Evolutionary conservation across 2,329 filamentous ascomycete genomes (phyloP).

Genomic region (Colletotrichum filicis): DNA sequence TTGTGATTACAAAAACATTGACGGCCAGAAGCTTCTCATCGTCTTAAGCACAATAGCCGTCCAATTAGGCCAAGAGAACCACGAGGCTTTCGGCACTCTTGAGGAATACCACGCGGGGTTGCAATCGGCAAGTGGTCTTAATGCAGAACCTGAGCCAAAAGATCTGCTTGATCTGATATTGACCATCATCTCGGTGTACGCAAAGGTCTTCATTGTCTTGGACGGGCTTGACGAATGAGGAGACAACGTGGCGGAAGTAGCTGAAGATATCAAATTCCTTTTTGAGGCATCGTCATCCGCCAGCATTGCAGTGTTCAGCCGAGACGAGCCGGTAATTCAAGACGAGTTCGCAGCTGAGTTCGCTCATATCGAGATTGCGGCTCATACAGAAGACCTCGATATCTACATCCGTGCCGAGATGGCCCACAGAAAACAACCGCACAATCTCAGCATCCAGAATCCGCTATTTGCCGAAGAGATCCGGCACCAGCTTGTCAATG

Average conservation of each 20-base stretch:
- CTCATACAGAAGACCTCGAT: background rate
- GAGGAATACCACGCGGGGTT: background rate
- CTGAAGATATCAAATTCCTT: background rate
- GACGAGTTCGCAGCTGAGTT: background rate
- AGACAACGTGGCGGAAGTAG: background rate
- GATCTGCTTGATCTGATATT: background rate
- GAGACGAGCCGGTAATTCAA: background rate
- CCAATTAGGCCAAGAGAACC: background rate
- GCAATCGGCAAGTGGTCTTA: background rate
- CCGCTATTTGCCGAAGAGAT: background rate
- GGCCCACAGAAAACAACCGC: background rate
- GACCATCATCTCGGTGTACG: background rate
- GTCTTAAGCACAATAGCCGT: background rate
- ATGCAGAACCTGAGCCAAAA: background rate
- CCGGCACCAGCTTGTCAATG: background rate
- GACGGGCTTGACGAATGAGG: conserved; percentile 11
- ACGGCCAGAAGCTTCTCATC: background rate
- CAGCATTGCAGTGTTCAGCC: background rate
- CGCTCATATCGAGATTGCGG: background rate
- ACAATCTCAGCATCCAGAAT: background rate
- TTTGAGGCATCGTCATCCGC: fast-evolving
- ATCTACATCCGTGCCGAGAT: conserved; percentile 15
- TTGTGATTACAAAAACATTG: background rate
- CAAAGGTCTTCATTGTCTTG: background rate
- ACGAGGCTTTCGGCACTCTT: background rate